phyloP scores from a whole-genome alignment of 2,329 filamentous ascomycete genomes.

The Claviceps paspali region DNA sequence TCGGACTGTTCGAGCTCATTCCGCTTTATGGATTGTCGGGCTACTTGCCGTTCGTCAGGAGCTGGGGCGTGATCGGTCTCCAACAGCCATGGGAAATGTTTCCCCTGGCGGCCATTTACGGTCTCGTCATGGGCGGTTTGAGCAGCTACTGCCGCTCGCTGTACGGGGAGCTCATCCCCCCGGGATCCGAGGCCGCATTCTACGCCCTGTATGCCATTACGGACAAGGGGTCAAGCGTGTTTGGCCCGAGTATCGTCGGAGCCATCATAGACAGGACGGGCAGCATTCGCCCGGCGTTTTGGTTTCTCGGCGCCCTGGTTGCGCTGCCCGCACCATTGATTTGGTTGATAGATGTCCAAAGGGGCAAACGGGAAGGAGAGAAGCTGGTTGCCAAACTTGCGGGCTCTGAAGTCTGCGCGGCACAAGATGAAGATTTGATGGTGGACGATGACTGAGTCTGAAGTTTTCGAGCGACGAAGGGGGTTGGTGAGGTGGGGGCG shows the following conservation, averaged over 20 bases:
- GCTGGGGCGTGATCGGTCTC: constrained; percentile 66
- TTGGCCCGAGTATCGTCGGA: constrained; percentile 87
- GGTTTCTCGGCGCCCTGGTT: constrained; percentile 78
- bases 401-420: constrained; percentile 25
- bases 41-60: constrained; percentile 65
- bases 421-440: constrained; percentile 4
- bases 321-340: constrained; percentile 73
- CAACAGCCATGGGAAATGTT: constrained; percentile 97
- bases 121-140: constrained; percentile 84
- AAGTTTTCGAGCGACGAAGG: neutral
- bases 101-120: constrained; percentile 76
- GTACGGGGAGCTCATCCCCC: constrained; percentile 86
- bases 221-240: constrained; percentile 87
- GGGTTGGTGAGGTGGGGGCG: too few relatives aligned
- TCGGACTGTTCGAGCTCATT: constrained; percentile 79
- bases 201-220: constrained; percentile 96
- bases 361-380: constrained; percentile 54
- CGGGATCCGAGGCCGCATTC: constrained; percentile 88
- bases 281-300: constrained; percentile 75
- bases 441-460: constrained; percentile 11
- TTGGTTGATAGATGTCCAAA: constrained; percentile 69
- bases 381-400: constrained; percentile 47
- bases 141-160: constrained; percentile 84
- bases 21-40: constrained; percentile 82
- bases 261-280: constrained; percentile 76